phyloP scores from a whole-genome alignment of 1,139 yeast genomes.

The Blastobotrys aristatus region DNA sequence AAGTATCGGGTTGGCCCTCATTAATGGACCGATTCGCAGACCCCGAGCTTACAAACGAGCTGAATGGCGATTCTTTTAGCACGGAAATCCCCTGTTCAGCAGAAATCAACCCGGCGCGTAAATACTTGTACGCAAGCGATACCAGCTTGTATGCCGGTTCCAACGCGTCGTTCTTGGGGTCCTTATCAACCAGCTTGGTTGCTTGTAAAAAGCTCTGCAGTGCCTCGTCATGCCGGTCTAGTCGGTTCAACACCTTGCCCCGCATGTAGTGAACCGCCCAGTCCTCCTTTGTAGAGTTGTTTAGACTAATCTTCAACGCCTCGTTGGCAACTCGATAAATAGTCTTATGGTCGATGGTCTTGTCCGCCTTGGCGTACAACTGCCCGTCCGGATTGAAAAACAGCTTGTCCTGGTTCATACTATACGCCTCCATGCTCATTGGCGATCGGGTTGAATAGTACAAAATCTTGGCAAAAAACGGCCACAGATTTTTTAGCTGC shows the following conservation, averaged over 20 bases:
- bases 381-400: conserved; percentile 27
- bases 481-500: conserved; percentile 48
- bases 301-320: conserved; percentile 27
- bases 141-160: conserved; percentile 73
- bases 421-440: conserved; percentile 45
- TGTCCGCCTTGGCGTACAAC: conserved; percentile 11
- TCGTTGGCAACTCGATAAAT: conserved; percentile 19
- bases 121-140: conserved; percentile 55
- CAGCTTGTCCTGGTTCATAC: conserved; percentile 24
- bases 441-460: conserved; percentile 58
- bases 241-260: conserved; percentile 56
- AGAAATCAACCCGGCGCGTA: conserved; percentile 25
- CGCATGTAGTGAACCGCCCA: conserved; percentile 62
- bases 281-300: conserved; percentile 27
- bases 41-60: background rate
- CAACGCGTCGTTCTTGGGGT: conserved; percentile 44
- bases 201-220: conserved; percentile 27
- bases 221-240: conserved; percentile 16
- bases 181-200: conserved; percentile 34
- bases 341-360: conserved; percentile 11
- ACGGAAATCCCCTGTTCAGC: conserved; percentile 17
- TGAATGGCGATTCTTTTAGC: background rate
- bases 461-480: conserved; percentile 53
- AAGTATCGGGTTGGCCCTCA: conserved; percentile 7
- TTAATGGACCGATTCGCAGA: background rate